These are phyloP conservation scores for Zoysia pacifica DNA, from an alignment of 176 grass and related monocot genomes.

Conservation along the genomic window DNA sequence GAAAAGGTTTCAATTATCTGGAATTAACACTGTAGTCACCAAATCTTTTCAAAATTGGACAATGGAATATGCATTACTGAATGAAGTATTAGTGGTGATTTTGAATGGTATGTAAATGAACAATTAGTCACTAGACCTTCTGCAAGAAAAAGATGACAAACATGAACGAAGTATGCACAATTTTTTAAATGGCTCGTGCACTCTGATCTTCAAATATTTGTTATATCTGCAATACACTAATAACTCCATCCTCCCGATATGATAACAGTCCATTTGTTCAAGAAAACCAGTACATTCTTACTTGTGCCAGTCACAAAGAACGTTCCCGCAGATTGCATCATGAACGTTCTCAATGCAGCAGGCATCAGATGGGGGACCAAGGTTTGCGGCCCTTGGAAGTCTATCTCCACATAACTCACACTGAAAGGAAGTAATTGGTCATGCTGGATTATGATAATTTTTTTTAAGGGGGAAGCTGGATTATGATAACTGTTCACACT, in stretches of 20 bases:
- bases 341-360: conserved; percentile 54
- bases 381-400: conserved; percentile 39
- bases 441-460: conserved; percentile 22
- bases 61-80: conserved; percentile 3
- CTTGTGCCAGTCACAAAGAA: conserved; percentile 71
- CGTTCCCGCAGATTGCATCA: conserved; percentile 46
- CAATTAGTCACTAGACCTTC: background rate
- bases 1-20: conserved; percentile 26
- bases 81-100: background rate
- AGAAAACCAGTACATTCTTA: conserved; percentile 41
- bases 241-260: conserved; percentile 4
- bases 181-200: background rate
- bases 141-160: background rate
- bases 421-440: conserved; percentile 45
- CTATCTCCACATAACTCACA: conserved; percentile 55
- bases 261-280: background rate
- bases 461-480: too few relatives aligned
- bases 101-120: background rate
- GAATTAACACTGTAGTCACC: conserved; percentile 4
- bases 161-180: background rate
- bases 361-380: conserved; percentile 50
- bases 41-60: conserved; percentile 4
- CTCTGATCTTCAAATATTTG: background rate
- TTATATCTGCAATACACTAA: background rate
- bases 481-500: background rate